Conservation (phyloP, 2,329 filamentous ascomycete species). For the Stagonosporopsis chrysanthemi region DNA sequence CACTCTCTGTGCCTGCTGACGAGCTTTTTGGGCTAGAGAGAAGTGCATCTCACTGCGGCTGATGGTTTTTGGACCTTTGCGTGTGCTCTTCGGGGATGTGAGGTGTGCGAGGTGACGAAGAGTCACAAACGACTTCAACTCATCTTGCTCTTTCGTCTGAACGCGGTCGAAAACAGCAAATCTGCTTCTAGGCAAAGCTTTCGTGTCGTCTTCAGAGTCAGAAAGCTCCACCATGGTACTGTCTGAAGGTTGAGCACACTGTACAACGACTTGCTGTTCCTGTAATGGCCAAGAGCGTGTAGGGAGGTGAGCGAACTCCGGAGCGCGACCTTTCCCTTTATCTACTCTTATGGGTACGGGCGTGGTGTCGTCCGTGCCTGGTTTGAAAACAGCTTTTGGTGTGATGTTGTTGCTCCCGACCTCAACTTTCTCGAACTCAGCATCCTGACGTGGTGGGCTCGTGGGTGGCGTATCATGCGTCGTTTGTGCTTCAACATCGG, state of each 20-base stretch:
- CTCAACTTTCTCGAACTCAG: constrained; percentile 14
- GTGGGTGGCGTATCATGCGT: constrained; percentile 53
- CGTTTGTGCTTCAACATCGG: constrained; percentile 62
- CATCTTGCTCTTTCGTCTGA: constrained; percentile 68
- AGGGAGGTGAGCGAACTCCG: constrained; percentile 48
- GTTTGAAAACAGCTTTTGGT: constrained; percentile 6
- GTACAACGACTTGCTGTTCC: constrained; percentile 21
- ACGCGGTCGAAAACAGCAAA: constrained; percentile 71
- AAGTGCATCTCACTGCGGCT: constrained; percentile 73
- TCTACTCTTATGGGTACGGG: constrained; percentile 48
- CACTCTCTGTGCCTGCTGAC: constrained; percentile 80
- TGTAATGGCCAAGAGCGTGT: constrained; percentile 34
- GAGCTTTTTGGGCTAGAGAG: constrained; percentile 73
- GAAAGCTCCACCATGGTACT: constrained; percentile 48
- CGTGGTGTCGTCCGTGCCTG: constrained; percentile 9
- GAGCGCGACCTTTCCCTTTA: constrained; percentile 69
- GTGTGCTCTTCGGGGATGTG: constrained; percentile 63
- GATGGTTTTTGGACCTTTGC: constrained; percentile 63
- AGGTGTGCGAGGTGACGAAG: constrained; percentile 79
- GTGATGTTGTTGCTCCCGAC: neutral
- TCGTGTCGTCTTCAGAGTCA: constrained; percentile 68
- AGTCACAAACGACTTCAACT: constrained; percentile 69
- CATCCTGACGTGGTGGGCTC: constrained; percentile 49
- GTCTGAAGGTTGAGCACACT: constrained; percentile 18
- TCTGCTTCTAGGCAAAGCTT: constrained; percentile 55